These are phyloP conservation scores for Termitomyces sp. DNA, from an alignment of 768 basidiomycete genomes.

Conservation along the genomic window DNA sequence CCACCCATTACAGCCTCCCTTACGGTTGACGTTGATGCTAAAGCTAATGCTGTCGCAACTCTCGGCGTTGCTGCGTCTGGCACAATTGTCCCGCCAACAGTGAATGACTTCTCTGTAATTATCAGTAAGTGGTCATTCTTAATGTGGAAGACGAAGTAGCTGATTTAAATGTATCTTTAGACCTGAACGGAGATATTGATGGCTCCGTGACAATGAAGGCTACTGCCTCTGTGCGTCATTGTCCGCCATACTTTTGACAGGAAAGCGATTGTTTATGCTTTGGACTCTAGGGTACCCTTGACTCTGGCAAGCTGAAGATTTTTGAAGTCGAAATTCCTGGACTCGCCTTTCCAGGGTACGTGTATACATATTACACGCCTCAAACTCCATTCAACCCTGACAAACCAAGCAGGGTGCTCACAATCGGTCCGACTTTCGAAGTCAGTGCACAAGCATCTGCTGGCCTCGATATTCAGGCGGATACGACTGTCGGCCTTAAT, in stretches of 20 bases:
- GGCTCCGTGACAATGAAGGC: constrained; percentile 38
- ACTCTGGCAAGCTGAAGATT: constrained; percentile 41
- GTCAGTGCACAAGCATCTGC: constrained; percentile 38
- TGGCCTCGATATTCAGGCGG: constrained; percentile 34
- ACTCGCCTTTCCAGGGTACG: constrained; percentile 49
- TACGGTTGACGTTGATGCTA: constrained; percentile 20
- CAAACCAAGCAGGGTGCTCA: constrained; percentile 35
- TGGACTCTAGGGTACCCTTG: constrained; percentile 32
- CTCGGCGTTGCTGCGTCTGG: constrained; percentile 27
- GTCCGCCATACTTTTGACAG: neutral
- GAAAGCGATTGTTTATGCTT: neutral
- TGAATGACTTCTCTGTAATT: constrained; percentile 34
- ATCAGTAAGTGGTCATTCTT: constrained; percentile 26
- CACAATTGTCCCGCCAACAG: constrained; percentile 21
- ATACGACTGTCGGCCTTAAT: constrained; percentile 41
- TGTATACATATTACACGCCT: neutral
- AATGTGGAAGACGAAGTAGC: neutral
- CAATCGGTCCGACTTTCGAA: constrained; percentile 47
- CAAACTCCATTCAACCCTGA: neutral
- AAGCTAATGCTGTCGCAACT: constrained; percentile 26
- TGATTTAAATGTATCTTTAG: constrained; percentile 17
- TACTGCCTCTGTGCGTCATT: constrained; percentile 29
- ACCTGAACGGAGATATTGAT: constrained; percentile 35
- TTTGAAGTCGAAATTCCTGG: constrained; percentile 45
- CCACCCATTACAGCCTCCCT: constrained; percentile 19